Conservation (phyloP, 2,329 filamentous ascomycete species). For the Colletotrichum sp. region DNA sequence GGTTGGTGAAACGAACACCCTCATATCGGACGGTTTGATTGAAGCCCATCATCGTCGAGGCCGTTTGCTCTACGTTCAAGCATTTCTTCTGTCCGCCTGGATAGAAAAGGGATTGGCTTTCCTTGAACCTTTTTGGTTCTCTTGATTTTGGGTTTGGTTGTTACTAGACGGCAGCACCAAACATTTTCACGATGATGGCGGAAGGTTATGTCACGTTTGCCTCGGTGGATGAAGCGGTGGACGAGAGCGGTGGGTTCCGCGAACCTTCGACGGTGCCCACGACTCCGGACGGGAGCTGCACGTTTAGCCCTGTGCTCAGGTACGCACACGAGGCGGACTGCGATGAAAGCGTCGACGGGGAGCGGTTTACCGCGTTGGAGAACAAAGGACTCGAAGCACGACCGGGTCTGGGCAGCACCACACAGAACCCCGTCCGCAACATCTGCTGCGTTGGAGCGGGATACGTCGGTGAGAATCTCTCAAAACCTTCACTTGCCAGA, state of each 20-base stretch:
- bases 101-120: not conserved
- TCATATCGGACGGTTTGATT: slow-evolving; percentile 1
- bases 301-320: slow-evolving; percentile 45
- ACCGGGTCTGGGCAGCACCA: not conserved
- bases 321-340: slow-evolving; percentile 16
- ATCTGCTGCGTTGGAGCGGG: slow-evolving; percentile 79
- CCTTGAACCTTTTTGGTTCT: not conserved
- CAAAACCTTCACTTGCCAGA: rapidly evolving
- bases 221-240: not conserved
- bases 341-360: slow-evolving; percentile 20
- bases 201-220: not conserved
- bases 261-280: slow-evolving; percentile 46
- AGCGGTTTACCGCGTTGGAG: not conserved
- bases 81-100: not conserved
- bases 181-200: not conserved
- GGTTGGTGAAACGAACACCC: slow-evolving; percentile 15
- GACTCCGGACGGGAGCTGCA: slow-evolving; percentile 45
- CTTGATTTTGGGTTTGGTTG: not conserved
- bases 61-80: not conserved
- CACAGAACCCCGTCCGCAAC: slow-evolving; percentile 46
- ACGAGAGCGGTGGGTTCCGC: not conserved
- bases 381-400: not conserved
- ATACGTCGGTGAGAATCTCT: slow-evolving; percentile 68
- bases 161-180: not conserved
- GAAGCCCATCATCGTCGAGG: not conserved